phyloP scores from a whole-genome alignment of 2,329 filamentous ascomycete genomes.

The Alternaria panax region DNA sequence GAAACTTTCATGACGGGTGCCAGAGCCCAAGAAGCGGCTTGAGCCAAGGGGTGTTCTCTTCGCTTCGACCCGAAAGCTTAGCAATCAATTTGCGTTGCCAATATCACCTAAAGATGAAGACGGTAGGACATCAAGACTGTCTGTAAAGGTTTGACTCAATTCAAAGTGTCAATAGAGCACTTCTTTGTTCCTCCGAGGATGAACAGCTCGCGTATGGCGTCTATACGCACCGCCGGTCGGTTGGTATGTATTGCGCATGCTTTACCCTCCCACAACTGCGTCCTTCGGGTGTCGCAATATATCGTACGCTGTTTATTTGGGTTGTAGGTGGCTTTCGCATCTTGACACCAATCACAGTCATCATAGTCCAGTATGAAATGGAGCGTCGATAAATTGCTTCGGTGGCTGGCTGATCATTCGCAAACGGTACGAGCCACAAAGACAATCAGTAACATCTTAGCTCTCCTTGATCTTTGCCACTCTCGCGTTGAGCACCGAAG shows the following conservation, averaged over 20 bases:
- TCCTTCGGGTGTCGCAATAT: neutral
- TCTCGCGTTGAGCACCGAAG: neutral
- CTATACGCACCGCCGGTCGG: neutral
- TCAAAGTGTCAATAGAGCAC: neutral
- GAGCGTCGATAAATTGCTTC: neutral
- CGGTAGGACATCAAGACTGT: neutral
- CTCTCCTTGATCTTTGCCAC: neutral
- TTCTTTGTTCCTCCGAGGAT: neutral
- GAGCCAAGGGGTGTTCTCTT: neutral
- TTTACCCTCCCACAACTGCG: neutral
- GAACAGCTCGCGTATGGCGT: neutral
- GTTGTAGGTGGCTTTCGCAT: neutral
- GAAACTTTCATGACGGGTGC: neutral
- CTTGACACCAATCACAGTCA: neutral
- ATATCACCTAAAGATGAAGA: neutral
- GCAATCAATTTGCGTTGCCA: neutral
- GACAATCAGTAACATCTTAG: too few relatives aligned
- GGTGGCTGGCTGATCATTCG: neutral
- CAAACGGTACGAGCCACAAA: too few relatives aligned
- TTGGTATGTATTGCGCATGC: neutral
- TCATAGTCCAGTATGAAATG: neutral
- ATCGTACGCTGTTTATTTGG: neutral
- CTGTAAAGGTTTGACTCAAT: neutral
- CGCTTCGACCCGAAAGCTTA: conserved; percentile 2
- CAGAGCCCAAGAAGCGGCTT: neutral